These are phyloP conservation scores for Cercospora canescens DNA, from an alignment of 2,329 filamentous ascomycete species.

Conservation along the genomic window DNA sequence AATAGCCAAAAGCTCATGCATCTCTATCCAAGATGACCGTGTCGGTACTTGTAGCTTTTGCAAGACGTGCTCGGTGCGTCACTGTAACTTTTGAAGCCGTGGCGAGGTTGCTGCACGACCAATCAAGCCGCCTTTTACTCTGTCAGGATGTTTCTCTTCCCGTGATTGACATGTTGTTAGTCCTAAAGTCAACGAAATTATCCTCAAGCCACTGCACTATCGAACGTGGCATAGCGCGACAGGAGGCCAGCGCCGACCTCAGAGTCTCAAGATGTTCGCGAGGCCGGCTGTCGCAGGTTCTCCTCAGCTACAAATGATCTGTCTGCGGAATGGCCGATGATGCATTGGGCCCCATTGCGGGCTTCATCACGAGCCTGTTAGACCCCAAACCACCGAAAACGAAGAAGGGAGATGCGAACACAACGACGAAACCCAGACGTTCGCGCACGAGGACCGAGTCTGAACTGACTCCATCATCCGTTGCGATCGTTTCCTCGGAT, in stretches of 20 bases:
- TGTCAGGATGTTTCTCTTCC: background rate
- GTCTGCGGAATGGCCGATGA: background rate
- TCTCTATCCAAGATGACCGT: background rate
- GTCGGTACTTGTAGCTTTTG: background rate
- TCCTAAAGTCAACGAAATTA: slow-evolving; percentile 4
- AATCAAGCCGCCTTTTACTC: background rate
- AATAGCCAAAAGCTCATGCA: background rate
- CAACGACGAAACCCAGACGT: background rate
- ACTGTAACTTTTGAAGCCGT: background rate
- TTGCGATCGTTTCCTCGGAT: background rate
- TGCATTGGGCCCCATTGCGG: background rate
- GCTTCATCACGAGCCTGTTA: slow-evolving; percentile 1
- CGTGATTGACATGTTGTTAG: background rate
- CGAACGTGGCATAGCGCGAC: slow-evolving; percentile 3
- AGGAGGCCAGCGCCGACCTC: background rate
- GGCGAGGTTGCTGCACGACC: background rate
- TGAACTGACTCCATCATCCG: background rate
- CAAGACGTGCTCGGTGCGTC: background rate
- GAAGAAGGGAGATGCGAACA: background rate
- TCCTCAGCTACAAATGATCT: background rate
- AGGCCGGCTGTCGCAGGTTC: background rate
- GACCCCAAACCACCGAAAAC: background rate
- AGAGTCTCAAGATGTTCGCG: background rate
- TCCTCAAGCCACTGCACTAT: background rate
- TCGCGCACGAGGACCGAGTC: background rate